These are phyloP conservation scores for Hygrophorus russula DNA, from an alignment of 768 basidiomycete genomes.

Conservation along the genomic window DNA sequence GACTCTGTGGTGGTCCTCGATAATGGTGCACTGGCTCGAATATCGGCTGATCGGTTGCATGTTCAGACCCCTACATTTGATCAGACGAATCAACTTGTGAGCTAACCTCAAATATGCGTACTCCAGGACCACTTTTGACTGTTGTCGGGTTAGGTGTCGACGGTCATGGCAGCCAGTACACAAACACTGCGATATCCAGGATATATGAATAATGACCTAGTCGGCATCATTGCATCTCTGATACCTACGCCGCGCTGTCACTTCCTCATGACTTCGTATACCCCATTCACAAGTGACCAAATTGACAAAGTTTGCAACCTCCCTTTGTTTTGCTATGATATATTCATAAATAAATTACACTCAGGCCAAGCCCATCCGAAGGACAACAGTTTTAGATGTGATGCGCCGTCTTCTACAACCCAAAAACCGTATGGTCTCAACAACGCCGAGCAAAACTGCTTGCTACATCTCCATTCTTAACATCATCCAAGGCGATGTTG, in stretches of 20 bases:
- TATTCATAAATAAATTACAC: neutral
- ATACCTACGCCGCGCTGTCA: constrained; percentile 97
- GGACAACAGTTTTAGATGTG: constrained; percentile 96
- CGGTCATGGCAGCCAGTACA: constrained; percentile 96
- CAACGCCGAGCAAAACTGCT: constrained; percentile 79
- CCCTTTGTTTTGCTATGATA: neutral
- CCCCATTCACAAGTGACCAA: constrained; percentile 94
- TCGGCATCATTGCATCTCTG: constrained; percentile 91
- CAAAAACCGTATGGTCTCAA: constrained; percentile 97
- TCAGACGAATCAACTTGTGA: constrained; percentile 84
- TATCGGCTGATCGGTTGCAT: constrained; percentile 87
- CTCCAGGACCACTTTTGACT: neutral
- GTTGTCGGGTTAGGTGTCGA: constrained; percentile 57
- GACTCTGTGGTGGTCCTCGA: constrained; percentile 97
- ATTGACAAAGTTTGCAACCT: constrained; percentile 68
- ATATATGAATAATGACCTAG: constrained; percentile 99
- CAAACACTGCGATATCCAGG: constrained; percentile 95
- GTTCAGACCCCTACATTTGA: constrained; percentile 81
- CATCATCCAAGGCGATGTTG: constrained; percentile 97
- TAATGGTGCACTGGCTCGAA: constrained; percentile 86
- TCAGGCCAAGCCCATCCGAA: constrained; percentile 88
- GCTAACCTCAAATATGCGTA: constrained; percentile 10
- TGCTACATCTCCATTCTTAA: constrained; percentile 98
- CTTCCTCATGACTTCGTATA: constrained; percentile 98
- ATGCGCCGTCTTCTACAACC: constrained; percentile 97